Percentiles rank a stretch among this genome's conserved stretches.
Evolutionary conservation across 2,329 filamentous ascomycete species (phyloP).

Genomic region (Huntiella abstrusa): DNA sequence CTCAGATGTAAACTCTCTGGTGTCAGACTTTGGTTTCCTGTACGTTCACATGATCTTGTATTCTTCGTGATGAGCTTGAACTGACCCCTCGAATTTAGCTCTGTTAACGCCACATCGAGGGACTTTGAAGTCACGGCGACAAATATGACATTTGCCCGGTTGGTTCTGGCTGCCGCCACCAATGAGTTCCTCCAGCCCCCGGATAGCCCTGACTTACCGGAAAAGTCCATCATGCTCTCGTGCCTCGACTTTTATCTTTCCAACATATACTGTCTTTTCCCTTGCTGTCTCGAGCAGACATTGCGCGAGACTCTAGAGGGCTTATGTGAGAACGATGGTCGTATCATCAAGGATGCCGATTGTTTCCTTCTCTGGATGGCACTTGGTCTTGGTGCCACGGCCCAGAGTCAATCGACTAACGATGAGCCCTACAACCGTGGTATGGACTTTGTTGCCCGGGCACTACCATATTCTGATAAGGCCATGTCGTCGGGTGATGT

Average conservation of each 20-base stretch:
- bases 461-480: constrained; percentile 59
- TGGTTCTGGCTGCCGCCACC: constrained; percentile 67
- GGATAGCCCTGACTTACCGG: constrained; percentile 43
- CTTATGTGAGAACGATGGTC: constrained; percentile 51
- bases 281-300: constrained; percentile 62
- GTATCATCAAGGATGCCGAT: constrained; percentile 48
- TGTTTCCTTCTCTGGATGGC: constrained; percentile 82
- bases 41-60: constrained; percentile 23
- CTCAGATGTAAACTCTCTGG: constrained; percentile 73
- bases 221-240: constrained; percentile 21
- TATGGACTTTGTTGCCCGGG: constrained; percentile 38
- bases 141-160: constrained; percentile 79
- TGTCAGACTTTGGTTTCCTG: constrained; percentile 87
- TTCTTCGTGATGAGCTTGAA: no score
- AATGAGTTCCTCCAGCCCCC: constrained; percentile 52
- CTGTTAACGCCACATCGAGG: constrained; percentile 82
- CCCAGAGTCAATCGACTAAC: constrained; percentile 50
- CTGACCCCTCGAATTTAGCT: constrained; percentile 28
- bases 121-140: constrained; percentile 81
- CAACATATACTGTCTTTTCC: constrained; percentile 63
- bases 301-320: constrained; percentile 65
- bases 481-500: constrained; percentile 74
- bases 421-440: constrained; percentile 42
- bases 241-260: constrained; percentile 71
- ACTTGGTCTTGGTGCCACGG: constrained; percentile 60